These are phyloP conservation scores for Rhododendron griersonianum DNA, from an alignment of 148 eudicot species.

Conservation along the genomic window DNA sequence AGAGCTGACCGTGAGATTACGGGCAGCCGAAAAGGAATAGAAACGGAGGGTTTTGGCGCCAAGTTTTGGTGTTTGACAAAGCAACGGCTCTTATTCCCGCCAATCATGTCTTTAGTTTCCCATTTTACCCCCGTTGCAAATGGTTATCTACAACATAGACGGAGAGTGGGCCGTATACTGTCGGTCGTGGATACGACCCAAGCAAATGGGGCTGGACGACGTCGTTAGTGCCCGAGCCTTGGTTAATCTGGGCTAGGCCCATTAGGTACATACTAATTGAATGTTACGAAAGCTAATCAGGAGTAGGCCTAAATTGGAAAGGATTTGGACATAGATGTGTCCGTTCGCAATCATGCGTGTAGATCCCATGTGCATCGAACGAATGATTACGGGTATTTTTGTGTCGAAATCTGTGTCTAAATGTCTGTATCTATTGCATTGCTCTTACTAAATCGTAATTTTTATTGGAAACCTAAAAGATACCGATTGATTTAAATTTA, in stretches of 20 bases:
- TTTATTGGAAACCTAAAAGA: too few species aligned
- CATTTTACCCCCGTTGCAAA: background rate
- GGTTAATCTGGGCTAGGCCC: background rate
- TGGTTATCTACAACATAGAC: background rate
- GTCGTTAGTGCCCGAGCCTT: background rate
- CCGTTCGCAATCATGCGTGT: background rate
- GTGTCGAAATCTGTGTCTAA: too few species aligned
- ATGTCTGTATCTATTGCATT: background rate
- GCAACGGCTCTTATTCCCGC: slow-evolving; percentile 68
- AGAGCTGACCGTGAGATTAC: slow-evolving; percentile 36
- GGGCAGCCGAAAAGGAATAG: slow-evolving; percentile 33
- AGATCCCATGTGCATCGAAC: background rate
- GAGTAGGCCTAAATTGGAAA: background rate
- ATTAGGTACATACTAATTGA: background rate
- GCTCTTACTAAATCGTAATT: background rate
- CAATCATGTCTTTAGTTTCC: background rate
- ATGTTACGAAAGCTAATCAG: background rate
- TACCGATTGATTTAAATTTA: too few species aligned
- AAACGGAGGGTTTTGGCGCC: slow-evolving; percentile 46
- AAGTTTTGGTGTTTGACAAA: slow-evolving; percentile 20
- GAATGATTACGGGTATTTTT: background rate
- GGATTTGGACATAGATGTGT: background rate
- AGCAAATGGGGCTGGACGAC: background rate
- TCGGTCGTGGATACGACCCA: background rate
- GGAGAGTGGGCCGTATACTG: background rate